A percentile compares a stretch with the other conserved stretches of the same genome.
phyloP scores from a whole-genome alignment of 805 yeast species.

The Blastobotrys mokoenaii region DNA sequence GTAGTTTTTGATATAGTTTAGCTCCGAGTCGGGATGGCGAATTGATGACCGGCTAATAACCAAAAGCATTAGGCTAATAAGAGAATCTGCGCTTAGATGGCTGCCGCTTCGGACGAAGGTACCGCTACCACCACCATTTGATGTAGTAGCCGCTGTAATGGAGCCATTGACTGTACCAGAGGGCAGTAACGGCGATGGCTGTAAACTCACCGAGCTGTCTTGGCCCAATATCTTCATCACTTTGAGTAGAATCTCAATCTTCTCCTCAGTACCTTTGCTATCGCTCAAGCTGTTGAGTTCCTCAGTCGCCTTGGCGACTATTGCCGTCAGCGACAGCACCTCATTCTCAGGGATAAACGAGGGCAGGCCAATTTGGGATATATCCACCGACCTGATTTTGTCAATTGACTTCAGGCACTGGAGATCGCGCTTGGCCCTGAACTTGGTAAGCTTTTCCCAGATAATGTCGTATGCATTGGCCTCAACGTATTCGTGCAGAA shows the following conservation, averaged over 20 bases:
- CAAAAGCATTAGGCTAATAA: conserved; percentile 63
- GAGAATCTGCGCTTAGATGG: conserved; percentile 61
- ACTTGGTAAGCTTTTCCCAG: conserved; percentile 42
- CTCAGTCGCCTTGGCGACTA: conserved; percentile 43
- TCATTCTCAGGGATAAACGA: conserved; percentile 7
- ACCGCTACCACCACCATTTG: neutral
- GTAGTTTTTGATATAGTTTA: conserved; percentile 58
- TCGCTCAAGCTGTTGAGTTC: conserved; percentile 40
- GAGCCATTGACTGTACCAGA: neutral
- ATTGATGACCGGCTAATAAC: conserved; percentile 60
- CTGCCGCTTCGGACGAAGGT: conserved; percentile 23
- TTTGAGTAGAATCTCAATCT: conserved; percentile 32
- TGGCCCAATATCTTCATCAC: conserved; percentile 46
- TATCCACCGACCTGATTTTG: conserved; percentile 27
- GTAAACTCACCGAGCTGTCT: conserved; percentile 1
- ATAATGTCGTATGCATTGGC: conserved; percentile 54
- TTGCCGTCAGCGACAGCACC: conserved; percentile 30
- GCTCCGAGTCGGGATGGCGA: conserved; percentile 49
- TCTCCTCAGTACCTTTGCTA: conserved; percentile 21
- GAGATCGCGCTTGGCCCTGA: conserved; percentile 23
- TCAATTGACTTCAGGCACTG: conserved; percentile 19
- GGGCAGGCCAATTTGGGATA: conserved; percentile 37
- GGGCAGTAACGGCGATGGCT: neutral
- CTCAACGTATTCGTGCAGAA: conserved; percentile 67
- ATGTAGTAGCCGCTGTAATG: neutral